Evolutionary conservation across 768 basidiomycete genomes (phyloP), one percentile per base, ranked within the genome.

Genomic region (Myochromella boudieri): DNA sequence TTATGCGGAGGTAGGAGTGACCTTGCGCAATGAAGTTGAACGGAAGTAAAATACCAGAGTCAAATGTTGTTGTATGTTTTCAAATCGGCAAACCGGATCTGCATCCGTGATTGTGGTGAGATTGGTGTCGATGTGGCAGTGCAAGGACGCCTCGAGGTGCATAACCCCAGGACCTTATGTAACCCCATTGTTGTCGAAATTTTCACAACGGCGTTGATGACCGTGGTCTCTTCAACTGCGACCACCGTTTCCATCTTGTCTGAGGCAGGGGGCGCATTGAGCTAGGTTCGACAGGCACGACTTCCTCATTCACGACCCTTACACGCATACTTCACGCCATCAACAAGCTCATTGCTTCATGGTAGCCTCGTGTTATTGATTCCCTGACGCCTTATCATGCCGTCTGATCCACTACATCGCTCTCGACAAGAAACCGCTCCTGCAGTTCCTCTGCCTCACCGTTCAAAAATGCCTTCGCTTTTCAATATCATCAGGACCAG

Each of bases 401-500:
- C 62, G 51, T 51, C 62, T 37, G 54, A 63, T 57, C 52, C 60
- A 49, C 46, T 60, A 48, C 53, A 50, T 48, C 55, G 53, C 53
- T 55, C 60, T 61, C 62, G 55, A 56, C 59, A 58, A 46, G 55
- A 43, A 41, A 42, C 37, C 27, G 27, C 37, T 40, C 51, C 37
- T 26, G 26, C 46, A 27, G n/a, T 43, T 18, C 60, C 60, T 49
- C 49, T 56, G 50, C 56, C 58, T 45, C 58, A 62, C 47, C 69
- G 65, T 60, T 60, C 64, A 58, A 65, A 75, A 55, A 88, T 89
- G 86, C 78, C 85, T 53, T 77, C 83, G 33, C 68, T 78, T 55
- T 89, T 91, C 75, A 85, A 80, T 65, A 80, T 80, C 54, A 69
- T 86, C 61, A 76, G 88, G 59, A 71, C 74, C 43, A 73, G 76